Evolutionary conservation across 441 rosid species (phyloP).

Genomic region (Gossypium schwendimanii): DNA sequence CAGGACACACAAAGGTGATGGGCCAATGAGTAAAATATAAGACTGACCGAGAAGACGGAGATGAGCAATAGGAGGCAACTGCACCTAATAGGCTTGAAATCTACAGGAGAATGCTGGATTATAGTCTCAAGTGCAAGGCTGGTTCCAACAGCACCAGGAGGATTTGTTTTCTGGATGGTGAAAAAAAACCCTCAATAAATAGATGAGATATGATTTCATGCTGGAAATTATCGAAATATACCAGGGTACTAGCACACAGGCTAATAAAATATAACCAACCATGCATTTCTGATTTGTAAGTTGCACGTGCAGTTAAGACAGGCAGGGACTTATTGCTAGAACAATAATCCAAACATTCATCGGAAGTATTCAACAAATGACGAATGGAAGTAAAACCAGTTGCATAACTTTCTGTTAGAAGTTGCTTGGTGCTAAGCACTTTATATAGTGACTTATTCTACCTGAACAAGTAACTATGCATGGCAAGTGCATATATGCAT

Average conservation of each 20-base stretch:
- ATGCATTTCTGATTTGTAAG: background rate
- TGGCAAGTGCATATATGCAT: background rate
- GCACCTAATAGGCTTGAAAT: conserved; percentile 60
- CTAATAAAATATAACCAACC: background rate
- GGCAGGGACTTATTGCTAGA: background rate
- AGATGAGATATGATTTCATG: background rate
- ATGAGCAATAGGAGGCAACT: conserved; percentile 2
- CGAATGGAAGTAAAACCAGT: background rate
- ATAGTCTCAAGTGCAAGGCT: conserved; percentile 89
- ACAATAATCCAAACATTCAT: background rate
- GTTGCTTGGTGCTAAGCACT: background rate
- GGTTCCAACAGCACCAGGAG: conserved; percentile 83
- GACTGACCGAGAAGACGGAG: background rate
- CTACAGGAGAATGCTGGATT: conserved; percentile 57
- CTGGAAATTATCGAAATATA: background rate
- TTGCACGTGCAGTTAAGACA: background rate
- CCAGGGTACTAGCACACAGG: background rate
- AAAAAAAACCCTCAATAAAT: background rate
- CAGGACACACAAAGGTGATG: conserved; percentile 13
- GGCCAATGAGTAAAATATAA: conserved; percentile 1
- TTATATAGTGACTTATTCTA: background rate
- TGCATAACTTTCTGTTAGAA: background rate
- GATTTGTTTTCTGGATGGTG: conserved; percentile 59
- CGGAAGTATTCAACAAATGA: background rate
- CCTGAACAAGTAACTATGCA: background rate